Base-by-base conservation (phyloP, 2,329 filamentous ascomycete species). In the Pseudocercospora musae region DNA sequence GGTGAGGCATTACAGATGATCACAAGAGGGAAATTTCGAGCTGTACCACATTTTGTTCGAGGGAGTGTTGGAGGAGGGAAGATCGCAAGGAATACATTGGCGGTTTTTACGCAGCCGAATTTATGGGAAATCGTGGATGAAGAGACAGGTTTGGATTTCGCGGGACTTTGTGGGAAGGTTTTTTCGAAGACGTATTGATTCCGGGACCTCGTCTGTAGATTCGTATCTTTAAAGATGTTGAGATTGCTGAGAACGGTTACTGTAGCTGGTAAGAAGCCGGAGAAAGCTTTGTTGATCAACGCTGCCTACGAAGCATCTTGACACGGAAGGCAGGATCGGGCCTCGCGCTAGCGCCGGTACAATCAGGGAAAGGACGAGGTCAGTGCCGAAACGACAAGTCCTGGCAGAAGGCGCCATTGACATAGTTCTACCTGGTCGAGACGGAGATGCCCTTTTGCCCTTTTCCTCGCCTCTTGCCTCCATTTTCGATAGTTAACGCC, bases 41-140 rank as follows among this genome's bases (percentile, higher is more conserved):
- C 95, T 1, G 95, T 98, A 64, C 94, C 95, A 68, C 95, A 99
- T 80, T 98, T 96, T 76, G 95, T 99, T 8, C 84, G 89, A 13
- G 54, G 93, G 0, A 87, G 89, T 4, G 82, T 85, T 67, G 80
- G 84, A 0, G 83, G 81, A 4, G 75, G 63, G 4, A 76, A 75
- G 57, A 77, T 82, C 31, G 80, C 80, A 11, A 73, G 80, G 64
- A 98, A 98, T 78, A 99, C 95, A 9, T 78, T 99, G 68, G 95
- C 95, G 0, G 92, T 98, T 9, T 99, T 98, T 73, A 99, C 94
- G 62, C 95, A 99, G 83, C 95, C 95, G 23, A 96, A 97, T 79
- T 77, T 98, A 63, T 90, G 85, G 70, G 90, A 93, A 69, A 84
- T 87, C 77, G 89, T 94, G 13, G 90, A 94, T 72, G 82, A 85